A percentile compares a stretch with the other conserved stretches of the same genome.
Evolutionary conservation across 2,329 filamentous ascomycete species (phyloP).

Genomic region (Fusarium coffeatum): DNA sequence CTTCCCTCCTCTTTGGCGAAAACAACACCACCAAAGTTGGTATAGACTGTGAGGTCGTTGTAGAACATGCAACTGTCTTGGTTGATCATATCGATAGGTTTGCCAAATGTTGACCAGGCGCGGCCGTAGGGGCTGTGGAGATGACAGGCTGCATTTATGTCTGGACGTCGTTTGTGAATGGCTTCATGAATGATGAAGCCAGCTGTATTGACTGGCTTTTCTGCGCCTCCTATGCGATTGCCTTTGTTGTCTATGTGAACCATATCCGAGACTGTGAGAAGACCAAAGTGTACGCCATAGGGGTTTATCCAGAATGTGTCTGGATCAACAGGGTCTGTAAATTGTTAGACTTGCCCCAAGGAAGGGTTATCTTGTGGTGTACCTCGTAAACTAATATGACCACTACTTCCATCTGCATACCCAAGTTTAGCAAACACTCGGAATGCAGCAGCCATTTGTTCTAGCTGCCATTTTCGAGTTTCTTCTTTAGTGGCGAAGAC

Average conservation of each 20-base stretch:
- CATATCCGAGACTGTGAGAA: conserved; percentile 74
- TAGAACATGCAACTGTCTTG: conserved; percentile 74
- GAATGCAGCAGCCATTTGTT: conserved; percentile 59
- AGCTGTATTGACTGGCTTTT: conserved; percentile 72
- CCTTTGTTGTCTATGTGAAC: conserved; percentile 71
- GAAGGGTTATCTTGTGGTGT: background rate
- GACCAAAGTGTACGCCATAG: conserved; percentile 72
- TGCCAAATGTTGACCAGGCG: conserved; percentile 73
- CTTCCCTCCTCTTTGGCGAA: conserved; percentile 72
- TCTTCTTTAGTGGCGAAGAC: conserved; percentile 37
- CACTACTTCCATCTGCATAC: conserved; percentile 59
- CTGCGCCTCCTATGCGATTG: conserved; percentile 68
- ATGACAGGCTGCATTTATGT: conserved; percentile 75
- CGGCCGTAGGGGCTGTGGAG: conserved; percentile 72
- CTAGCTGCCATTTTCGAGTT: conserved; percentile 48
- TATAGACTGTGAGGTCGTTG: conserved; percentile 70
- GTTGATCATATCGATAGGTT: conserved; percentile 74
- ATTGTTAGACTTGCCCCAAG: conserved; percentile 13
- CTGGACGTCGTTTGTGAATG: conserved; percentile 70
- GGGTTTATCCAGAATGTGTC: conserved; percentile 63
- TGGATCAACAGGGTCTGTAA: conserved; percentile 48
- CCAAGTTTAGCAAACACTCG: conserved; percentile 60
- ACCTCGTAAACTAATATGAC: conserved; percentile 58
- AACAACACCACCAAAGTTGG: conserved; percentile 61
- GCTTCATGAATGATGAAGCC: conserved; percentile 77